Percentiles rank a stretch among this genome's conserved stretches.
Evolutionary conservation across 768 basidiomycete species (phyloP).

Genomic region (Calocybe cyanea): DNA sequence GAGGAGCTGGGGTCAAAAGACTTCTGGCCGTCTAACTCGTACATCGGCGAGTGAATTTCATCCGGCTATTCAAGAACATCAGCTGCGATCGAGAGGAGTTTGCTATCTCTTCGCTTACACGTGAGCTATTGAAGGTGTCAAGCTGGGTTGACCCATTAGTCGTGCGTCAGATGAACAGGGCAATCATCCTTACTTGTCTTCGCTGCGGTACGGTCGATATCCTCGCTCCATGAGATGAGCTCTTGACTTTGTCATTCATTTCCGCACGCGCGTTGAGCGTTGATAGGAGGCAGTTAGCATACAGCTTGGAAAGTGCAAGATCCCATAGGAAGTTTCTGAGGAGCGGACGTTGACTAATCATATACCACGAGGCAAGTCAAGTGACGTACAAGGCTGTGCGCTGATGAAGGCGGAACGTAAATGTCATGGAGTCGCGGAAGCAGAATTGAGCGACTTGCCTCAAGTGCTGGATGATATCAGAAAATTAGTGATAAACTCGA

Average conservation of each 20-base stretch:
- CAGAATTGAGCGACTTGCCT: conserved; percentile 20
- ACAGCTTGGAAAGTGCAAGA: conserved; percentile 43
- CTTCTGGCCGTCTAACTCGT: conserved; percentile 9
- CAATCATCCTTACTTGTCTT: conserved; percentile 12
- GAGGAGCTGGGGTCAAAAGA: conserved; percentile 3
- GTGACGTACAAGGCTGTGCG: conserved; percentile 40
- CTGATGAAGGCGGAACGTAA: conserved; percentile 18
- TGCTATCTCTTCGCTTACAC: not conserved
- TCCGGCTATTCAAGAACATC: not conserved
- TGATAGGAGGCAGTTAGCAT: conserved; percentile 45
- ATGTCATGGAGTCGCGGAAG: not conserved
- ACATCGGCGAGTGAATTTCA: conserved; percentile 3
- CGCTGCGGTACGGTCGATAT: conserved; percentile 17
- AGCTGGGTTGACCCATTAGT: too few species aligned
- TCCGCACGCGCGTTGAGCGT: conserved; percentile 42
- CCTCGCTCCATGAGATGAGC: conserved; percentile 20
- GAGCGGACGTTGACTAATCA: not conserved
- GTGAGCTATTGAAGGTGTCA: conserved; percentile 11
- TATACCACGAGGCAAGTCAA: not conserved
- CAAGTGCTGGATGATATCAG: conserved; percentile 26
- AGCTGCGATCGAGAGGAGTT: not conserved
- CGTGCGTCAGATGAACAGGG: not conserved
- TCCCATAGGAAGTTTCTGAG: conserved; percentile 48
- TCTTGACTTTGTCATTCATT: conserved; percentile 25
- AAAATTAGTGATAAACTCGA: not conserved